Percentiles rank a stretch among this genome's conserved stretches.
Conservation (phyloP, 805 yeast genomes). For the Metschnikowia borealis region DNA sequence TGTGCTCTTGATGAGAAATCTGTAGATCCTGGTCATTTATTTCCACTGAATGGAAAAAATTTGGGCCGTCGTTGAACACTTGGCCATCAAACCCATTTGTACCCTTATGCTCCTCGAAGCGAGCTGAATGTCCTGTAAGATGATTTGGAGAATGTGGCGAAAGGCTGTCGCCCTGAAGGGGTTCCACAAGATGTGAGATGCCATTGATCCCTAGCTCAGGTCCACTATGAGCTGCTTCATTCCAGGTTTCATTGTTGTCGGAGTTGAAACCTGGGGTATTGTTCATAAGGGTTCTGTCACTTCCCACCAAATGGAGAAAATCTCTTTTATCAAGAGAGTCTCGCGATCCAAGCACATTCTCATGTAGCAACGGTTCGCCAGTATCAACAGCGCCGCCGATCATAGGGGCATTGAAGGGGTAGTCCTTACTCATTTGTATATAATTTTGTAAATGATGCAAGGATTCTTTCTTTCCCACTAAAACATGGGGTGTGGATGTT, state of each 20-base stretch:
- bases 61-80: slow-evolving; percentile 16
- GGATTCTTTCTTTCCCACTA: slow-evolving; percentile 53
- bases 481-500: slow-evolving; percentile 60
- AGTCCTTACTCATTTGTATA: slow-evolving; percentile 32
- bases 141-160: background rate
- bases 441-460: slow-evolving; percentile 52
- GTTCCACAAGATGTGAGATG: background rate
- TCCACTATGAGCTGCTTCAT: background rate
- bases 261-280: background rate
- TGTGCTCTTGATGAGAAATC: background rate
- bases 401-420: slow-evolving; percentile 1
- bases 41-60: slow-evolving; percentile 17
- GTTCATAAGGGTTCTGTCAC: background rate
- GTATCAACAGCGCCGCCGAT: background rate
- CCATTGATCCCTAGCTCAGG: background rate
- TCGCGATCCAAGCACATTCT: background rate
- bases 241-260: slow-evolving; percentile 1
- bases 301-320: slow-evolving; percentile 1
- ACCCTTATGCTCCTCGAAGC: slow-evolving; percentile 1
- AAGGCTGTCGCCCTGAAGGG: background rate
- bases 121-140: background rate
- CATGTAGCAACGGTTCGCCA: background rate
- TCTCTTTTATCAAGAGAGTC: background rate
- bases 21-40: background rate
- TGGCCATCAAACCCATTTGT: slow-evolving; percentile 11